A percentile compares a stretch with the other conserved stretches of the same genome.
Conservation (phyloP, 169 alveolate genomes). For the Babesia sp. region DNA sequence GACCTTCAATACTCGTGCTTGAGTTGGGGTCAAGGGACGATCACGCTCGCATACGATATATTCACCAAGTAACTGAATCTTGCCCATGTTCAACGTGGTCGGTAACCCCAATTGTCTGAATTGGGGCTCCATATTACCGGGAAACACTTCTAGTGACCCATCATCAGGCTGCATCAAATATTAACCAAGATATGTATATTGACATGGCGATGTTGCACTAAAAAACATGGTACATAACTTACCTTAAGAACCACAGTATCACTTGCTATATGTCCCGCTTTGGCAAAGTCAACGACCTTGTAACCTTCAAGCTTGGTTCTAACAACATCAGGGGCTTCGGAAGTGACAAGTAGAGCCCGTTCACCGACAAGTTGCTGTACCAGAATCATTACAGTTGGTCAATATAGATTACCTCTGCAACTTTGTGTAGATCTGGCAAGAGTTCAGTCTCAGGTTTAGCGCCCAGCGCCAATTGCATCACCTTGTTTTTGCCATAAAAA, state of each 20-base stretch:
- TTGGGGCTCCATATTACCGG: slow-evolving; percentile 70
- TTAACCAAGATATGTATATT: neutral
- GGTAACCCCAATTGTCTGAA: slow-evolving; percentile 62
- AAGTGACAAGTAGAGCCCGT: slow-evolving; percentile 48
- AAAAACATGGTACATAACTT: neutral
- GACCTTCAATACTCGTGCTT: slow-evolving; percentile 53
- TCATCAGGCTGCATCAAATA: slow-evolving; percentile 35
- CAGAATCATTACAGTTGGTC: neutral
- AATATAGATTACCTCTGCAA: slow-evolving; percentile 54
- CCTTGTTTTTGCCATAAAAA: slow-evolving; percentile 75
- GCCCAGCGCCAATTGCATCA: slow-evolving; percentile 76
- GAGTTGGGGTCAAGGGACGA: slow-evolving; percentile 54
- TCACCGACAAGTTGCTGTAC: slow-evolving; percentile 48
- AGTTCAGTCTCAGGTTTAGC: slow-evolving; percentile 67
- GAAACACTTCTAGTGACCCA: slow-evolving; percentile 26
- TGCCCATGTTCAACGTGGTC: slow-evolving; percentile 60
- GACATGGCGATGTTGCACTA: neutral
- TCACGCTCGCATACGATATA: slow-evolving; percentile 49
- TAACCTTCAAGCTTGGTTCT: slow-evolving; percentile 45
- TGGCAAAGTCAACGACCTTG: slow-evolving; percentile 52
- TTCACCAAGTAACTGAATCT: slow-evolving; percentile 55
- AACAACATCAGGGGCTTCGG: slow-evolving; percentile 59
- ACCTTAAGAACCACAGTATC: slow-evolving; percentile 57
- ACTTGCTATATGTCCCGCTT: slow-evolving; percentile 44
- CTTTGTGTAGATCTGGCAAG: slow-evolving; percentile 58